Evolutionary conservation across 2,329 filamentous ascomycete species (phyloP).

Genomic region (Colletotrichum tropicicola): DNA sequence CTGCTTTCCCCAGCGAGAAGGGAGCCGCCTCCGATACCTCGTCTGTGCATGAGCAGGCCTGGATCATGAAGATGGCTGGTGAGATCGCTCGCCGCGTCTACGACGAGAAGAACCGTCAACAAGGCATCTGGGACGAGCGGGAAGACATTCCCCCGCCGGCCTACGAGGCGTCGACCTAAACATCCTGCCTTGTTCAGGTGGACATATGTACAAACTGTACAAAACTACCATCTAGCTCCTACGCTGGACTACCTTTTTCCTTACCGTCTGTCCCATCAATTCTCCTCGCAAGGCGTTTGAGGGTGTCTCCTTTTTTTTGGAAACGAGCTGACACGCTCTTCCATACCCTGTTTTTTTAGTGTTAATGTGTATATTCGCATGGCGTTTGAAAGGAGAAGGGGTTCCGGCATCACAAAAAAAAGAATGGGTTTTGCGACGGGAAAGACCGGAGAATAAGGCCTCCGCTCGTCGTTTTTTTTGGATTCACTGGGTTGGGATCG

Average conservation of each 20-base stretch:
- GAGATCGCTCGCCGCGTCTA: constrained; percentile 90
- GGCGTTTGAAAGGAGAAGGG: constrained; percentile 28
- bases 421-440: constrained; percentile 17
- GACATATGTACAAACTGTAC: constrained; percentile 28
- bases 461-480: constrained; percentile 20
- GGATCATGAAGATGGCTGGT: constrained; percentile 92
- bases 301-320: neutral
- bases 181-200: constrained; percentile 6
- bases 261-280: constrained; percentile 25
- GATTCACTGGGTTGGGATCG: constrained; percentile 28
- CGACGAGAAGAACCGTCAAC: constrained; percentile 77
- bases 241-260: constrained; percentile 15
- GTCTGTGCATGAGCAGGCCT: constrained; percentile 77
- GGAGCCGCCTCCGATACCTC: constrained; percentile 55
- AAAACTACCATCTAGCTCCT: constrained; percentile 2
- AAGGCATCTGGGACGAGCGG: constrained; percentile 61
- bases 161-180: constrained; percentile 62
- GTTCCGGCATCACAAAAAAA: constrained; percentile 20
- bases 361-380: constrained; percentile 31
- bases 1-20: constrained; percentile 38
- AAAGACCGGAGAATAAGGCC: constrained; percentile 22
- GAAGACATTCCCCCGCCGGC: constrained; percentile 69
- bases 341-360: constrained; percentile 12
- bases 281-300: constrained; percentile 29
- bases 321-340: neutral